Evolutionary conservation across 805 yeast species (phyloP).

Genomic region (Cyberlindnera nakhonratchasimensis): DNA sequence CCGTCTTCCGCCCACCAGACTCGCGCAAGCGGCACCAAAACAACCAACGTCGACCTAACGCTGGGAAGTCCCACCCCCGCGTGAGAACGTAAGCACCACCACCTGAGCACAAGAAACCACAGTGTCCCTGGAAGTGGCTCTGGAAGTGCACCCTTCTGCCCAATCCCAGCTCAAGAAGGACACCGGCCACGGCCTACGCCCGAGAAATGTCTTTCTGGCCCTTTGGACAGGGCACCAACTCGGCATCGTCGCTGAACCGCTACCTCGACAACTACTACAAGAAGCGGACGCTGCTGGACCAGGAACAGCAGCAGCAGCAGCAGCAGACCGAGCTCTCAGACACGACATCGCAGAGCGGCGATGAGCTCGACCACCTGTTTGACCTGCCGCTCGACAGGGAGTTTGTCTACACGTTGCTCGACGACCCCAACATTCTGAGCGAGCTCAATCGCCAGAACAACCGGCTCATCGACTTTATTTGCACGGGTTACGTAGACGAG

Average conservation of each 20-base stretch:
- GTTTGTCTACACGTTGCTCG: constrained; percentile 36
- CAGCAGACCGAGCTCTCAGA: constrained; percentile 6
- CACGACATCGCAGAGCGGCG: constrained; percentile 6
- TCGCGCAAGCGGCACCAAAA: background rate
- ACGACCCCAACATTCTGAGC: constrained; percentile 36
- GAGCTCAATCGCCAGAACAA: constrained; percentile 37
- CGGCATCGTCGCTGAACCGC: constrained; percentile 34
- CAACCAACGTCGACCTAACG: background rate
- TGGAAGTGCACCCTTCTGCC: no score
- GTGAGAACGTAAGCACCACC: constrained; percentile 1
- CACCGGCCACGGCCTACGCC: no score
- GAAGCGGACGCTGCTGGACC: constrained; percentile 15
- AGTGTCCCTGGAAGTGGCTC: no score
- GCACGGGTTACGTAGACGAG: constrained; percentile 38
- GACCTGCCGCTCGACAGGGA: constrained; percentile 21
- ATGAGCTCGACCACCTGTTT: constrained; percentile 8
- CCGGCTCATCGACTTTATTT: constrained; percentile 48
- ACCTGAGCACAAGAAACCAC: no score
- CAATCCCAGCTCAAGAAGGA: no score
- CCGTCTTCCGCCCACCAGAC: no score
- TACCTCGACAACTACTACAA: constrained; percentile 40
- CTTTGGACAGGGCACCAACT: constrained; percentile 36
- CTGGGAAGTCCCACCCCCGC: constrained; percentile 2
- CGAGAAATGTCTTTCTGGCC: constrained; percentile 45
- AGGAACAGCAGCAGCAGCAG: constrained; percentile 12